Conservation (phyloP, 169 alveolate species). For the Toxoplasma gondii region DNA sequence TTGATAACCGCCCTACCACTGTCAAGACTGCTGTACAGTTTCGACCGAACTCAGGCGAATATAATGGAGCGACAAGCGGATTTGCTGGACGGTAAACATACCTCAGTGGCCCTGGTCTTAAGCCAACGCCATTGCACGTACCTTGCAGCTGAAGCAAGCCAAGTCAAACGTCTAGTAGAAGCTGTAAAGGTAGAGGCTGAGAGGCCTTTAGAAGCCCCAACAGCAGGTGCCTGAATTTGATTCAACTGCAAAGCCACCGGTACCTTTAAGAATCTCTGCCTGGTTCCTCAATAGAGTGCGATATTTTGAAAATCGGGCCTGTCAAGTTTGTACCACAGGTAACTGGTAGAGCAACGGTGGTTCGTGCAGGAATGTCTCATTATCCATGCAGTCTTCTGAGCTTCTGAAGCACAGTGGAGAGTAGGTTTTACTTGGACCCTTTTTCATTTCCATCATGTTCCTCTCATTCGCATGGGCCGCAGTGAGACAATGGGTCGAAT, state of each 20-base stretch:
- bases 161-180: slow-evolving; percentile 46
- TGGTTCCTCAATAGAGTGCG: slow-evolving; percentile 63
- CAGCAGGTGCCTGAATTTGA: slow-evolving; percentile 31
- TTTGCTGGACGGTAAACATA: slow-evolving; percentile 41
- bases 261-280: neutral
- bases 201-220: slow-evolving; percentile 48
- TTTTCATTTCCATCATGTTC: neutral
- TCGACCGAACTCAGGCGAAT: slow-evolving; percentile 53
- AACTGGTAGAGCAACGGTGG: neutral
- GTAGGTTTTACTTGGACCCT: slow-evolving; percentile 5
- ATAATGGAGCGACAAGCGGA: slow-evolving; percentile 57
- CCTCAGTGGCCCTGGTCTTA: neutral
- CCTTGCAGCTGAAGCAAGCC: slow-evolving; percentile 54
- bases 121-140: neutral
- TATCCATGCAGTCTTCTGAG: slow-evolving; percentile 53
- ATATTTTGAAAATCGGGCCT: slow-evolving; percentile 78
- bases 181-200: slow-evolving; percentile 44
- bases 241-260: neutral
- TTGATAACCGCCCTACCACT: neutral
- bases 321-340: slow-evolving; percentile 77
- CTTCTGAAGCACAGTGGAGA: slow-evolving; percentile 44
- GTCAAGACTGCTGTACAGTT: neutral
- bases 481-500: slow-evolving; percentile 58
- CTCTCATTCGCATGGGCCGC: neutral
- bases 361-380: no score